phyloP scores from a whole-genome alignment of 164 flowering plant genomes.

The Berberis vulgaris region DNA sequence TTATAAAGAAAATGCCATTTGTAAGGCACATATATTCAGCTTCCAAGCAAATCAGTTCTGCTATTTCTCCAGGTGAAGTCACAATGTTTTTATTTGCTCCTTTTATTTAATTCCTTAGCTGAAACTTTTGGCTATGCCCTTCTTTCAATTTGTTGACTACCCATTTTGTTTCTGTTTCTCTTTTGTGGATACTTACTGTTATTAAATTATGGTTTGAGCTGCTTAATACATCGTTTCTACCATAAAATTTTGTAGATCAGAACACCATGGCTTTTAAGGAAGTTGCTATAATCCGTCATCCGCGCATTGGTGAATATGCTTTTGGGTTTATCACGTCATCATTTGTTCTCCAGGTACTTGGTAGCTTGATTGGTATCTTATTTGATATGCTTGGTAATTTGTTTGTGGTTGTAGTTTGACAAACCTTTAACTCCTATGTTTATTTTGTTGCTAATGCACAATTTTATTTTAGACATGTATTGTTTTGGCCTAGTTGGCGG shows the following conservation, averaged over 20 bases:
- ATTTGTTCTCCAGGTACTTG: neutral
- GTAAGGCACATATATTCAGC: slow-evolving; percentile 76
- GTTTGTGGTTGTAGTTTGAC: neutral
- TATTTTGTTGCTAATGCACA: neutral
- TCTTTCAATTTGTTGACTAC: too few relatives aligned
- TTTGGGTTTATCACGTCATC: slow-evolving; percentile 1
- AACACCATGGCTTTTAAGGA: slow-evolving; percentile 3
- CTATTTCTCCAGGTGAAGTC: slow-evolving; percentile 70
- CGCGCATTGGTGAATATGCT: neutral
- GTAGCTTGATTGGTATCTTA: neutral
- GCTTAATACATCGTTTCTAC: neutral
- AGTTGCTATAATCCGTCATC: slow-evolving; percentile 1
- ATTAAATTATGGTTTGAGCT: neutral
- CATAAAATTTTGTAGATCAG: neutral
- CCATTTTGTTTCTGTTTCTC: too few relatives aligned
- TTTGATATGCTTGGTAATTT: neutral
- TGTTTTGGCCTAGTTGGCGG: too few relatives aligned
- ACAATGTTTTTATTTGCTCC: too few relatives aligned
- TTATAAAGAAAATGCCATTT: slow-evolving; percentile 79
- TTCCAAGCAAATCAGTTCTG: slow-evolving; percentile 84
- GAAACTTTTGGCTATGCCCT: too few relatives aligned
- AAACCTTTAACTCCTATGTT: neutral
- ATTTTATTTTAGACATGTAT: too few relatives aligned
- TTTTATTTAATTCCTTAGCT: too few relatives aligned
- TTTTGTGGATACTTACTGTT: too few relatives aligned